Conservation (phyloP, 768 basidiomycete species). For the Rhizopogon sp. region DNA sequence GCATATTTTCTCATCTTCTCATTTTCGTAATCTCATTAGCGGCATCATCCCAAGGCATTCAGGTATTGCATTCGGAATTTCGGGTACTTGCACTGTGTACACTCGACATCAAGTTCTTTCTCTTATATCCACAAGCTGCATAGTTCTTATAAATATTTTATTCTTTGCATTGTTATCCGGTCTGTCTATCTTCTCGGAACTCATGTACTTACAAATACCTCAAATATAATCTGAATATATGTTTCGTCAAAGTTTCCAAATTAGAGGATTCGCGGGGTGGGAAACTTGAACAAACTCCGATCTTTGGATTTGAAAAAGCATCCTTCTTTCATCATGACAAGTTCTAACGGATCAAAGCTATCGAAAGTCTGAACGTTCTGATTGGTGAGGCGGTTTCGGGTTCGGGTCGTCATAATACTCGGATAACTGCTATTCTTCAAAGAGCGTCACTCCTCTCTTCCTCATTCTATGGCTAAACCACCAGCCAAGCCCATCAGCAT, state of each 20-base stretch:
- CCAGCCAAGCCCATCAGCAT: not conserved
- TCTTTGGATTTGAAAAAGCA: not conserved
- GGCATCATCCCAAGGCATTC: not conserved
- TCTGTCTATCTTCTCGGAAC: not conserved
- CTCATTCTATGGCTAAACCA: not conserved
- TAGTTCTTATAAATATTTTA: not conserved
- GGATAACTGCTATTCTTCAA: not conserved
- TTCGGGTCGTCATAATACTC: not conserved
- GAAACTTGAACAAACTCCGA: not conserved
- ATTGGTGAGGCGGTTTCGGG: not conserved
- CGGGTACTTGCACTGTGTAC: not conserved
- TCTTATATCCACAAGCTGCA: not conserved
- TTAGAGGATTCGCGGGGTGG: not conserved
- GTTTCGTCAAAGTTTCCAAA: not conserved
- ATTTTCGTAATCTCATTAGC: not conserved
- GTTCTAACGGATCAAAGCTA: too few relatives aligned
- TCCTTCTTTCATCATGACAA: not conserved
- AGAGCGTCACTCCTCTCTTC: not conserved
- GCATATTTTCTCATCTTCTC: not conserved
- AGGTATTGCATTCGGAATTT: not conserved
- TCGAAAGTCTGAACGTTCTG: too few relatives aligned
- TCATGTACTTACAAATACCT: not conserved
- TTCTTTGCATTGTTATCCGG: not conserved
- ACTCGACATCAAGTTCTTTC: not conserved
- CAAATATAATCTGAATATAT: not conserved